phyloP scores from a whole-genome alignment of 73 alveolate species.

The Blepharisma japonicum region DNA sequence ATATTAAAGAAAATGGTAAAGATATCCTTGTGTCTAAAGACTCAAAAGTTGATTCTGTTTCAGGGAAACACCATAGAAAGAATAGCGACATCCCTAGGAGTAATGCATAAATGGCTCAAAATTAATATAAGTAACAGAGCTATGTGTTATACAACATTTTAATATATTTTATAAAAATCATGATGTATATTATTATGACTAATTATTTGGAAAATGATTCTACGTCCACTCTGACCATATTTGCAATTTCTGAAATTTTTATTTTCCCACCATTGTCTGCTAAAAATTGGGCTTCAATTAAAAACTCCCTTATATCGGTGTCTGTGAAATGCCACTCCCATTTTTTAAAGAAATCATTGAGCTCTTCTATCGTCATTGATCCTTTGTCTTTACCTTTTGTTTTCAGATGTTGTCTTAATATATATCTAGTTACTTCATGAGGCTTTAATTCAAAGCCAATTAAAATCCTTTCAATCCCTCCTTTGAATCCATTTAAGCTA shows the following conservation, averaged over 20 bases:
- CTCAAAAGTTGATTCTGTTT: too few species aligned
- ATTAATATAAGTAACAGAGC: too few species aligned
- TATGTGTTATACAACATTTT: too few species aligned
- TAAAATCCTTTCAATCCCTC: neutral
- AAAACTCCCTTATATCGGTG: neutral
- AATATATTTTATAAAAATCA: too few species aligned
- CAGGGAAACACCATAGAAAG: too few species aligned
- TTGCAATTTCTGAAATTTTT: neutral
- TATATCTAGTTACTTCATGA: neutral
- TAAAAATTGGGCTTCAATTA: neutral
- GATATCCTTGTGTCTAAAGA: too few species aligned
- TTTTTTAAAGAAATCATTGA: constrained; percentile 6
- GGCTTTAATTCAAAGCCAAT: neutral
- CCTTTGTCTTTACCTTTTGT: neutral
- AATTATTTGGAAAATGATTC: constrained; percentile 8
- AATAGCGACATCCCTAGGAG: too few species aligned
- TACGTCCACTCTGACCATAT: constrained; percentile 15
- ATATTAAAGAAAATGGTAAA: too few species aligned
- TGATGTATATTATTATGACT: too few species aligned
- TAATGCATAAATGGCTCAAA: too few species aligned
- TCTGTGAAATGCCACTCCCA: constrained; percentile 17
- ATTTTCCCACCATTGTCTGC: constrained; percentile 4
- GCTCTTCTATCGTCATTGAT: neutral
- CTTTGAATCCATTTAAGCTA: neutral
- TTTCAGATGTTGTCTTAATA: neutral